Conservation (phyloP, 768 basidiomycete species). For the Kwoniella newhampshirensis region DNA sequence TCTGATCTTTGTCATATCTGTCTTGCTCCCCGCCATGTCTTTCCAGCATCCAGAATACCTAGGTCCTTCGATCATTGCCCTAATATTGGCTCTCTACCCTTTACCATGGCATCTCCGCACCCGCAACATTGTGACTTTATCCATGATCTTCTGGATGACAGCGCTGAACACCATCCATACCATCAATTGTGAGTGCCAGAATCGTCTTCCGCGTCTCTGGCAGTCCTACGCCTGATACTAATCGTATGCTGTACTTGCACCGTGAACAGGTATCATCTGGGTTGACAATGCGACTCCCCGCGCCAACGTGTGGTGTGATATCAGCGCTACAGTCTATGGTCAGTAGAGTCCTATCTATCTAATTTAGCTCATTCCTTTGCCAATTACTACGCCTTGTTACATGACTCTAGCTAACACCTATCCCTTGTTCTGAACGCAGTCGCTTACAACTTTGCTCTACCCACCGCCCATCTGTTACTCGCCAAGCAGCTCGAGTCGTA, state of each 20-base stretch:
- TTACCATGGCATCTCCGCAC: conserved; percentile 51
- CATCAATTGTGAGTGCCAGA: conserved; percentile 49
- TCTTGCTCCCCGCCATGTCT: too few species aligned
- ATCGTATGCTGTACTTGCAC: conserved; percentile 1
- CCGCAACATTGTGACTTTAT: conserved; percentile 44
- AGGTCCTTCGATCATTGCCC: conserved; percentile 35
- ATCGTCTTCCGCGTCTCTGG: background rate
- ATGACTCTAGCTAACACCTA: too few species aligned
- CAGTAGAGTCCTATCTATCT: conserved; percentile 10
- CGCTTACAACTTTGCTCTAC: conserved; percentile 51
- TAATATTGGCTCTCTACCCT: conserved; percentile 41
- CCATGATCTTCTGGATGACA: conserved; percentile 52
- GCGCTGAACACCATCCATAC: conserved; percentile 38
- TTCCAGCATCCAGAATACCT: conserved; percentile 33
- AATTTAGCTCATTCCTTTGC: too few species aligned
- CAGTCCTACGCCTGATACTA: background rate
- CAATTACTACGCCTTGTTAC: background rate
- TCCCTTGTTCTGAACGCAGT: conserved; percentile 29
- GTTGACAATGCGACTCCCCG: conserved; percentile 32
- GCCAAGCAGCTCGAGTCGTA: conserved; percentile 49
- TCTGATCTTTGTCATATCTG: too few species aligned
- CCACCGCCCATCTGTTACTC: conserved; percentile 46
- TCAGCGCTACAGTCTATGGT: conserved; percentile 34
- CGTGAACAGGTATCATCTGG: conserved; percentile 39
- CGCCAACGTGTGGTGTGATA: conserved; percentile 43